Base-by-base conservation (phyloP, 805 yeast genomes). In the Kodamaea nitidulidarum region DNA sequence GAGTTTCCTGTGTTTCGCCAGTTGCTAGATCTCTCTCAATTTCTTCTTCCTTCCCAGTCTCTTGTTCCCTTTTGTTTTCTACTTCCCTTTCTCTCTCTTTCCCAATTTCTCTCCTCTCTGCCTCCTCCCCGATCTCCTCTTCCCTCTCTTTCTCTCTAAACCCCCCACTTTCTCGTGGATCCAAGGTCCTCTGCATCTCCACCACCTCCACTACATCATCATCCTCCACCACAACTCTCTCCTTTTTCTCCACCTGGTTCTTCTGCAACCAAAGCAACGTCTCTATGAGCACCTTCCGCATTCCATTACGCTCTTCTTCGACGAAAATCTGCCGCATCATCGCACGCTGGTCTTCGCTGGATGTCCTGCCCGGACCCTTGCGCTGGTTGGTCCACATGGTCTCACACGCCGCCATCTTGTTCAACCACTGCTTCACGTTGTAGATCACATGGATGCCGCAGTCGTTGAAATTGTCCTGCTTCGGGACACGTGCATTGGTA, bases 371-470 rank as follows among this genome's bases (percentile, higher is more conserved):
- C 31, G 10, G 4, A 5, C 11, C 16, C 20, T 12, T 15, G 12
- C 15, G 22, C 22, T 20, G 32, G 7, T 36, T 30, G 41, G 61
- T 55, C 85, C 85, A 79, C 8, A 75, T 46, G 30, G 55, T 54
- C 32, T 75, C 62, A 37, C 86, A 80, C 16, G 56, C 65, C 0
- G 49, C 49, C 0, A 79, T 76, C 28, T 75, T 60, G 16, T 63
- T 62, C 33, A 82, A 65, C 60, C 86, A 80, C 45, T 73, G 76
- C 41, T 69, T 65, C 9, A 81, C 71, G 50, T 84, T 88, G 49
- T 81, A 81, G 11, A 93, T 81, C 2, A 91, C 85, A 61, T 86
- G 96, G 15, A 93, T 78, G 1, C 98, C 98, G 65, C 98, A 93
- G 57, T 93, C 98, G 55, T 88, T 86, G 62, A 81, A 80, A 56